Percentiles rank a stretch among this genome's conserved stretches.
Conservation (phyloP, 176 grass and related monocot species). For the Hordeum vulgare region MorexV3_pseudomolecules_assembly NC_058523.1:555948403-555948902, state of each 20-base stretch:
- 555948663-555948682: not conserved
- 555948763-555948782: not conserved
- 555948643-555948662: not conserved
- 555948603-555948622: not conserved
- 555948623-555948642: not conserved
- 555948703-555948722: not conserved
- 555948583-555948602: not conserved
- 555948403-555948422: not conserved
- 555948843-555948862: too few relatives aligned
- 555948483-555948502: not conserved
- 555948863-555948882: too few relatives aligned
- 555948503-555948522: too few relatives aligned
- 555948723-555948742: not conserved
- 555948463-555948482: not conserved
- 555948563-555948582: not conserved
- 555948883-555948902: too few relatives aligned
- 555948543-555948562: not conserved
- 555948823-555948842: too few relatives aligned
- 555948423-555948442: not conserved
- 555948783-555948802: too few relatives aligned
- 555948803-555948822: too few relatives aligned
- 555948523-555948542: not conserved
- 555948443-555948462: not conserved
- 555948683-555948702: not conserved
- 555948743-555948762: not conserved